Conservation (phyloP, 441 rosid genomes). For the Capsella rubella region DNA sequence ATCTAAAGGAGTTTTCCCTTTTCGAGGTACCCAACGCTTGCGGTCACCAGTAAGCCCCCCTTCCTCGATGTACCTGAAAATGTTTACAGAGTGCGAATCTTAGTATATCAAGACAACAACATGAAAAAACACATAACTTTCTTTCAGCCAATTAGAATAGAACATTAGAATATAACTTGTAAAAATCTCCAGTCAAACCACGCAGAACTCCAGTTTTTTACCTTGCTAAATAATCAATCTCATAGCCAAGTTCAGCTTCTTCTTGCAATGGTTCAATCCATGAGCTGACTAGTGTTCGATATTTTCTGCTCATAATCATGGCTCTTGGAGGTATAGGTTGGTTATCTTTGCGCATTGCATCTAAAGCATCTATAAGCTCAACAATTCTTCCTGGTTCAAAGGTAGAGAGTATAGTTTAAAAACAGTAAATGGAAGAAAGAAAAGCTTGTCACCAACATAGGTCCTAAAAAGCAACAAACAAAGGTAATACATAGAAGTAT, state of each 20-base stretch:
- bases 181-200: constrained; percentile 11
- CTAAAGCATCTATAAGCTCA: constrained; percentile 90
- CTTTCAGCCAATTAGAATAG: constrained; percentile 20
- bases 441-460: constrained; percentile 10
- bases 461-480: not conserved
- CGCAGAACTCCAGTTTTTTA: constrained; percentile 38
- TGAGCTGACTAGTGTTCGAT: constrained; percentile 93
- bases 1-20: constrained; percentile 93
- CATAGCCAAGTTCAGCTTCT: constrained; percentile 96
- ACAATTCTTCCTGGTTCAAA: constrained; percentile 83
- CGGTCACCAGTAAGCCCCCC: constrained; percentile 99
- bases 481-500: too few species aligned
- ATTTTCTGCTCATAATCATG: constrained; percentile 94
- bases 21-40: constrained; percentile 98
- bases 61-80: constrained; percentile 78
- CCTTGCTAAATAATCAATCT: constrained; percentile 94
- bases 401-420: constrained; percentile 23
- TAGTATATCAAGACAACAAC: constrained; percentile 7
- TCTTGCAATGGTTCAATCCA: constrained; percentile 99
- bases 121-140: constrained; percentile 23
- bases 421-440: constrained; percentile 9
- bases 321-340: constrained; percentile 92
- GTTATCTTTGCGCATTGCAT: constrained; percentile 84
- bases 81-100: constrained; percentile 23
- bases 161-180: not conserved